A percentile compares a stretch with the other conserved stretches of the same genome.
Conservation (phyloP, 2,329 filamentous ascomycete species). For the Aureobasidium mangrovei region DNA sequence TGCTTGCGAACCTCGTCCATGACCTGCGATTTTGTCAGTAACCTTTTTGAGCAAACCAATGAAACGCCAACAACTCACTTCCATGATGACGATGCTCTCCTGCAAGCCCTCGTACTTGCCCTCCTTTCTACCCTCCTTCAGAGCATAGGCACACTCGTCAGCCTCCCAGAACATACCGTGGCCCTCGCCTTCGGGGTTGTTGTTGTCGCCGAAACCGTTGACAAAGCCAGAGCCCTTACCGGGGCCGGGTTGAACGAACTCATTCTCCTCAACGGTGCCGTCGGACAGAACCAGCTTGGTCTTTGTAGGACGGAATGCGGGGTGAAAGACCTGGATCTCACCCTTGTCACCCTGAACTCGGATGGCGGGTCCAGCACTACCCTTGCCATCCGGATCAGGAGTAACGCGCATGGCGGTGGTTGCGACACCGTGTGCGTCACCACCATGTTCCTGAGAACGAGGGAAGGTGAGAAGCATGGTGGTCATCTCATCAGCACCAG, state of each 20-base stretch:
- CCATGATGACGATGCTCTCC: conserved; percentile 81
- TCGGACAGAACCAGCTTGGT: conserved; percentile 31
- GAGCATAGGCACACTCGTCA: conserved; percentile 65
- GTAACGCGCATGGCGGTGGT: conserved; percentile 53
- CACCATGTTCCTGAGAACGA: conserved; percentile 34
- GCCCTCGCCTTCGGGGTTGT: conserved; percentile 49
- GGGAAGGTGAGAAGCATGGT: conserved; percentile 71
- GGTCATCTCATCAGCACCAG: conserved; percentile 70
- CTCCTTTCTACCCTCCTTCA: conserved; percentile 69
- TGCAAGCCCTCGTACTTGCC: conserved; percentile 60
- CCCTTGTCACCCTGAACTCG: conserved; percentile 73
- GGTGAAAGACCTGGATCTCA: conserved; percentile 71
- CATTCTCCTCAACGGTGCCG: conserved; percentile 40
- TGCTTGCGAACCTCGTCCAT: conserved; percentile 63
- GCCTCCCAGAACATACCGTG: conserved; percentile 89
- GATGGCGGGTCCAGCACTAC: conserved; percentile 56
- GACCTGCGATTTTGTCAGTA: not conserved
- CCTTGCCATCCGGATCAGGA: conserved; percentile 53
- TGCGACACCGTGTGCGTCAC: conserved; percentile 58
- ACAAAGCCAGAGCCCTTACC: conserved; percentile 39
- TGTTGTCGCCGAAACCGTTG: conserved; percentile 37
- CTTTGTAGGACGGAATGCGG: conserved; percentile 56
- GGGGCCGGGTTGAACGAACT: conserved; percentile 38
- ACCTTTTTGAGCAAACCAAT: too few relatives aligned
- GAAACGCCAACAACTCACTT: conserved; percentile 33